Conservation (phyloP, 2,329 filamentous ascomycete genomes). For the Orbilia quercus region DNA sequence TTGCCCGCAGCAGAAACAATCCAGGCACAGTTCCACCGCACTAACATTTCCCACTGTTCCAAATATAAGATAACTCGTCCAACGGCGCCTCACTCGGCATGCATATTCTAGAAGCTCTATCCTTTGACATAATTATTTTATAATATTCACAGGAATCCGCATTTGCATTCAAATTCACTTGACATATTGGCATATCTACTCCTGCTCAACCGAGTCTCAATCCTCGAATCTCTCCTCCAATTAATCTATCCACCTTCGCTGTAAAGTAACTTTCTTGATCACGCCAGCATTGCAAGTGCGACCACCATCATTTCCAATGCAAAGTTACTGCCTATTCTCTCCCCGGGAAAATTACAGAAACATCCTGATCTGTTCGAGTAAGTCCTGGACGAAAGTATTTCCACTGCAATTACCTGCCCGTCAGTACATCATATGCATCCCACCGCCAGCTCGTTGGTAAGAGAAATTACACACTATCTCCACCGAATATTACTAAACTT, state of each 20-base stretch:
- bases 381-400: not conserved
- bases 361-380: not conserved
- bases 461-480: not conserved
- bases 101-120: not conserved
- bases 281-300: constrained; percentile 10
- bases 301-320: constrained; percentile 18
- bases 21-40: not conserved
- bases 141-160: not conserved
- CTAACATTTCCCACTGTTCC: too few relatives aligned
- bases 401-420: not conserved
- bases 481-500: constrained; percentile 1
- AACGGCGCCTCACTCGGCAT: not conserved
- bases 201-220: not conserved
- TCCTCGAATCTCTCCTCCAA: not conserved
- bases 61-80: too few relatives aligned
- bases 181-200: not conserved
- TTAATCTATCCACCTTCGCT: not conserved
- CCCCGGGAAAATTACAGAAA: constrained; percentile 29
- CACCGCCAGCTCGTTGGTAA: not conserved
- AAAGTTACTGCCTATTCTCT: constrained; percentile 47
- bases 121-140: too few relatives aligned
- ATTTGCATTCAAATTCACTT: not conserved
- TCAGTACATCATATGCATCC: not conserved
- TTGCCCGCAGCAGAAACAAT: not conserved
- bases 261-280: not conserved